Percentiles rank a stretch among this genome's conserved stretches.
Evolutionary conservation across 768 basidiomycete genomes (phyloP).

Genomic region (Leccinum disarticulatum): DNA sequence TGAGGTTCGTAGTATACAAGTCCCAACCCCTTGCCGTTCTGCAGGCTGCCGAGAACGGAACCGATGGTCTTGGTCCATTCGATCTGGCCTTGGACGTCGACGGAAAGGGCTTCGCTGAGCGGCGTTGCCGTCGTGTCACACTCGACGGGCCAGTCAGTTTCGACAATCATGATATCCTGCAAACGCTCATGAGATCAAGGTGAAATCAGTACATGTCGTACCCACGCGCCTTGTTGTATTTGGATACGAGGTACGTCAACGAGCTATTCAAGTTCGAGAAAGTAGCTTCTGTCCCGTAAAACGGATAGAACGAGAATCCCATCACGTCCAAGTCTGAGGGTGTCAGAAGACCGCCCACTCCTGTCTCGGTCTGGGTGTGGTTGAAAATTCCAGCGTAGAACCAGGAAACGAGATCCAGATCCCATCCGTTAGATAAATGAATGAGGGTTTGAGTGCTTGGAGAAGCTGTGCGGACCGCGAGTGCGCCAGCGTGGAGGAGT

Average conservation of each 20-base stretch:
- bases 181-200: conserved; percentile 2
- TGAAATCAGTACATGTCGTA: not conserved
- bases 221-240: conserved; percentile 9
- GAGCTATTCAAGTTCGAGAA: conserved; percentile 8
- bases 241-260: conserved; percentile 8
- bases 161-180: conserved; percentile 12
- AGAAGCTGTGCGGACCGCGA: conserved; percentile 10
- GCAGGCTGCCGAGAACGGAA: not conserved
- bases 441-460: conserved; percentile 6
- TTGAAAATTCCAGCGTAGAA: conserved; percentile 10
- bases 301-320: conserved; percentile 13
- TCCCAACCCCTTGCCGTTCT: conserved; percentile 8
- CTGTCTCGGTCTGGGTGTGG: not conserved
- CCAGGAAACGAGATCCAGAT: not conserved
- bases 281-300: conserved; percentile 7
- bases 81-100: conserved; percentile 7
- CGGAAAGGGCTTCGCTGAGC: conserved; percentile 15
- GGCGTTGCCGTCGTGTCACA: not conserved
- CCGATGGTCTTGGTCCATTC: conserved; percentile 3
- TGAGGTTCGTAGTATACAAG: conserved; percentile 15
- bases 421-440: conserved; percentile 15
- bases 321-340: conserved; percentile 10
- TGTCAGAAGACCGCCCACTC: conserved; percentile 6
- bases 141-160: conserved; percentile 12
- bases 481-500: conserved; percentile 37